Conservation (phyloP, 1,284 basidiomycete species). For the Rhodotorula sp. region DNA sequence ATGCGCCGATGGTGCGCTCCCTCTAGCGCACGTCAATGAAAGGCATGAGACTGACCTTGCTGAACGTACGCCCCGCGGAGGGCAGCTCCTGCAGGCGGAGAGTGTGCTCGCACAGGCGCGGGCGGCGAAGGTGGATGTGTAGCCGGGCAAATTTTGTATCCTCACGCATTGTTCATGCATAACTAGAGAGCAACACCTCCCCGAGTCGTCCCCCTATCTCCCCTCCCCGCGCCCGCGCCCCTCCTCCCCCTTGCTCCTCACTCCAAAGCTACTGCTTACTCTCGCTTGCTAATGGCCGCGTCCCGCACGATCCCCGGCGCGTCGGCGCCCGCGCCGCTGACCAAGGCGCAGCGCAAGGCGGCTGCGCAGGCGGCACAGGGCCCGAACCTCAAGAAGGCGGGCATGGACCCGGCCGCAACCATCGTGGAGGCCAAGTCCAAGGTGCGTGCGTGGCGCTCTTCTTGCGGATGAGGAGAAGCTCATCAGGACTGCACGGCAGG, state of each 20-base stretch:
- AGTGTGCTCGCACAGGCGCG: neutral
- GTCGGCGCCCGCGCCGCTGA: neutral
- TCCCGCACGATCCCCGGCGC: conserved; percentile 12
- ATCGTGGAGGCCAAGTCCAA: conserved; percentile 8
- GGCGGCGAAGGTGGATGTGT: neutral
- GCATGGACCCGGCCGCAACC: conserved; percentile 1
- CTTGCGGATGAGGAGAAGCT: neutral
- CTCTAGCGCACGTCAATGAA: neutral
- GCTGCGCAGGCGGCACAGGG: neutral
- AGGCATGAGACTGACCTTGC: neutral
- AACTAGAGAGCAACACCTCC: neutral
- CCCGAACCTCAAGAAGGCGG: neutral
- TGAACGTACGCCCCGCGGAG: no score
- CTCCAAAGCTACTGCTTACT: neutral
- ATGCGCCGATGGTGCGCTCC: conserved; percentile 88
- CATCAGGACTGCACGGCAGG: no score
- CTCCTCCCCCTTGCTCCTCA: neutral
- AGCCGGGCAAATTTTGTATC: no score
- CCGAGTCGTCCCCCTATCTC: neutral
- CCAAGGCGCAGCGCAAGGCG: conserved; percentile 14
- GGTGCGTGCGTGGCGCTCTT: neutral
- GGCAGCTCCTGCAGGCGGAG: conserved; percentile 8
- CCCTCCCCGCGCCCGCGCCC: neutral
- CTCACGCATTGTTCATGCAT: no score
- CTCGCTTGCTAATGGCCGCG: neutral